Conservation (phyloP, 495 filamentous ascomycete species). For the Cudoniella acicularis region DNA sequence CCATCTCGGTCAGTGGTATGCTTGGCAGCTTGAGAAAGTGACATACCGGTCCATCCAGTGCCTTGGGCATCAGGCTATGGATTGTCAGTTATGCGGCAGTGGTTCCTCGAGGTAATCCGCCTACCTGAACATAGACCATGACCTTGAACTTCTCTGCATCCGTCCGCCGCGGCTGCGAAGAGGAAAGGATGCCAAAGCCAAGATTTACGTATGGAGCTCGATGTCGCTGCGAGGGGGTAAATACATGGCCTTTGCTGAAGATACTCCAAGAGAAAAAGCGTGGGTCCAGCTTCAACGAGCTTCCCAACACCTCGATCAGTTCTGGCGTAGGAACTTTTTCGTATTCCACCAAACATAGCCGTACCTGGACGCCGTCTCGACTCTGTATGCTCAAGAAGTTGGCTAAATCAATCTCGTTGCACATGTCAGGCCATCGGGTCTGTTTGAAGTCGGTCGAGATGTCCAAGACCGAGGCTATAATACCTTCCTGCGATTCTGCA, state of each 20-base stretch:
- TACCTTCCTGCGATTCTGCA: conserved; percentile 8
- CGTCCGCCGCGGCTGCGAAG: background rate
- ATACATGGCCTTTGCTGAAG: conserved; percentile 15
- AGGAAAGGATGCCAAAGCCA: conserved; percentile 21
- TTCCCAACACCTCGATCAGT: conserved; percentile 25
- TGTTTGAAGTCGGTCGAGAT: conserved; percentile 7
- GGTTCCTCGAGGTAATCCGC: conserved; percentile 26
- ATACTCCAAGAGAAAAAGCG: conserved; percentile 27
- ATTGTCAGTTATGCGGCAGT: conserved; percentile 26
- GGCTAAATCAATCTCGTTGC: conserved; percentile 14
- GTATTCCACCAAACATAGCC: conserved; percentile 25
- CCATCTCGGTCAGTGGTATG: too few relatives aligned
- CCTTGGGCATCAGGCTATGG: conserved; percentile 16
- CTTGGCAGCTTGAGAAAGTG: too few relatives aligned
- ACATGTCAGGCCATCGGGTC: conserved; percentile 17
- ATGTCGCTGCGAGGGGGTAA: conserved; percentile 24
- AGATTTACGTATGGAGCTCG: conserved; percentile 21
- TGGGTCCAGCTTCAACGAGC: conserved; percentile 22
- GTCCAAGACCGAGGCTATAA: conserved; percentile 25
- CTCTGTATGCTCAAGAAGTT: conserved; percentile 9
- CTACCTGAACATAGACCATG: conserved; percentile 20
- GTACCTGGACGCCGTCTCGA: conserved; percentile 12
- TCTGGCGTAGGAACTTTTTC: conserved; percentile 7
- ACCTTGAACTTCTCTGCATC: conserved; percentile 28
- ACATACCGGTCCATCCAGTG: conserved; percentile 27